A percentile compares a stretch with the other conserved stretches of the same genome.
Evolutionary conservation across 2,329 filamentous ascomycete genomes (phyloP).

Genomic region (Endoconidiophora polonica): DNA sequence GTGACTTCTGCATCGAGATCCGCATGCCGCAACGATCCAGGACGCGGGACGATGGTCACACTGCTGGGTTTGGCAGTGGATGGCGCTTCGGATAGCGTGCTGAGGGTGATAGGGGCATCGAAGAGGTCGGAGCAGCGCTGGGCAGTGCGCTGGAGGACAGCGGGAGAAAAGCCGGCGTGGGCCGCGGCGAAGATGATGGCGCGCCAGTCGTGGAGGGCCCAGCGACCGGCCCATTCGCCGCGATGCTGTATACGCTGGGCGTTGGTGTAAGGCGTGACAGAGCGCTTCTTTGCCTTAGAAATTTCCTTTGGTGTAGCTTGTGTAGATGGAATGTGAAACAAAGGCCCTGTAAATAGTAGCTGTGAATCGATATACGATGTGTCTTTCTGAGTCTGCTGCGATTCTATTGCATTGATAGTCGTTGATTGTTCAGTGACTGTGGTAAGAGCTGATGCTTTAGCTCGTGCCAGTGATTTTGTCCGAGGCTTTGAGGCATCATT

Average conservation of each 20-base stretch:
- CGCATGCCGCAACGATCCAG: background rate
- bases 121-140: constrained; percentile 64
- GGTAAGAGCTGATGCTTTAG: background rate
- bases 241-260: constrained; percentile 7
- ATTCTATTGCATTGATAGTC: background rate
- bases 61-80: background rate
- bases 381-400: background rate
- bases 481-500: background rate
- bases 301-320: background rate
- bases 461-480: background rate
- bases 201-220: constrained; percentile 58
- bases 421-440: background rate
- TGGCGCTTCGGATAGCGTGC: constrained; percentile 26
- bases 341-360: background rate
- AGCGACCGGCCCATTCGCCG: constrained; percentile 19
- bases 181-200: constrained; percentile 68
- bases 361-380: background rate
- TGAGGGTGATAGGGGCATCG: constrained; percentile 50
- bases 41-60: background rate
- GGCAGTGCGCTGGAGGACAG: constrained; percentile 50
- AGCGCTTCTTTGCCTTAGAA: background rate
- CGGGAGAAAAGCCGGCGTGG: constrained; percentile 49
- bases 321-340: background rate
- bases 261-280: background rate
- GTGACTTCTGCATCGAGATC: constrained; percentile 16